A percentile compares a stretch with the other conserved stretches of the same genome.
phyloP scores from a whole-genome alignment of 371 early-diverging fungal species.

The Batkoa obscura region DNA sequence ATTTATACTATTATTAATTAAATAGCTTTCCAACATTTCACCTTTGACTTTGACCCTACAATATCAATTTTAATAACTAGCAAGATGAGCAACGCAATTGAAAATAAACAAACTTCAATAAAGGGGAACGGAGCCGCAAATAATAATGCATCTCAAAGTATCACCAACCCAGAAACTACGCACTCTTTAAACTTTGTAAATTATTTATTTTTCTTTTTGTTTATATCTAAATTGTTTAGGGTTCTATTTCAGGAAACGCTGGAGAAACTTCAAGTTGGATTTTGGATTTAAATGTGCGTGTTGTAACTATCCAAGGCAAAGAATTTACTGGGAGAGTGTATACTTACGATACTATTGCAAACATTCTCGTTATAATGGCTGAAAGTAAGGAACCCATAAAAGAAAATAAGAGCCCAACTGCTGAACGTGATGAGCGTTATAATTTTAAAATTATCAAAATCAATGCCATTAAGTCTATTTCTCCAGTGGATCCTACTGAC shows the following conservation, averaged over 20 bases:
- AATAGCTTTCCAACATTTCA: too few relatives aligned
- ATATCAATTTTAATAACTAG: too few relatives aligned
- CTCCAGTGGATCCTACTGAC: conserved; percentile 1
- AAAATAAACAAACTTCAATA: too few relatives aligned
- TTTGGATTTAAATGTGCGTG: conserved; percentile 24
- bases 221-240: too few relatives aligned
- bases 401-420: conserved; percentile 2
- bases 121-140: too few relatives aligned
- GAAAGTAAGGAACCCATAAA: background rate
- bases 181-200: too few relatives aligned
- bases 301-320: conserved; percentile 27
- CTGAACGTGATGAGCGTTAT: conserved; percentile 37
- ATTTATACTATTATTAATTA: too few relatives aligned
- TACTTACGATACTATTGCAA: conserved; percentile 23
- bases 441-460: conserved; percentile 9
- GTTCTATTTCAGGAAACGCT: background rate
- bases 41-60: too few relatives aligned
- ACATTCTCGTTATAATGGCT: background rate
- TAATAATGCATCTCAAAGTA: too few relatives aligned
- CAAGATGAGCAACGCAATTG: too few relatives aligned
- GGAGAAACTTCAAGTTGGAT: conserved; percentile 8
- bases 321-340: conserved; percentile 32
- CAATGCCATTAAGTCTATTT: background rate
- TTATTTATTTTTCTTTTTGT: too few relatives aligned
- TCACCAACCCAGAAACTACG: too few relatives aligned